Evolutionary conservation across 129 eudicot species (phyloP).

Genomic region (Lactuca sativa): DNA sequence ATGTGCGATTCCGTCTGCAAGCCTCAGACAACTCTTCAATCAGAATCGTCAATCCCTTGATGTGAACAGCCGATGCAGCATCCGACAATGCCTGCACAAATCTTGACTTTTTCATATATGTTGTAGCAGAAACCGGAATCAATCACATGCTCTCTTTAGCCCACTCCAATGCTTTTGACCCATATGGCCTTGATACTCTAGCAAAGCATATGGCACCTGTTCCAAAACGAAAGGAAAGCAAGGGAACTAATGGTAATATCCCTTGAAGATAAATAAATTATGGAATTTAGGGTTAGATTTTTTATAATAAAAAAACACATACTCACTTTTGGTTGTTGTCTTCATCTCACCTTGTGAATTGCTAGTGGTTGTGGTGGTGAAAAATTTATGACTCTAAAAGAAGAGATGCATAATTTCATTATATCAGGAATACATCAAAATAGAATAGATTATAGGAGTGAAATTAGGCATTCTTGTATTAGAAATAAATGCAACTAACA

Average conservation of each 20-base stretch:
- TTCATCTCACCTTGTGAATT: conserved; percentile 33
- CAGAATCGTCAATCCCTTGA: conserved; percentile 59
- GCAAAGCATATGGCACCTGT: conserved; percentile 79
- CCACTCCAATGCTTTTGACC: conserved; percentile 78
- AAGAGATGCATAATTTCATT: background rate
- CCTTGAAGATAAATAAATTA: too few relatives aligned
- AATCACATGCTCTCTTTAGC: conserved; percentile 75
- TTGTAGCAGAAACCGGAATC: conserved; percentile 81
- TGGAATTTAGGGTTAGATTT: background rate
- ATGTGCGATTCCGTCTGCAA: conserved; percentile 97
- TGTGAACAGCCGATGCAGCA: conserved; percentile 72
- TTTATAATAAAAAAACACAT: background rate
- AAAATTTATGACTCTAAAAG: conserved; percentile 41
- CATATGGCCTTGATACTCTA: conserved; percentile 77
- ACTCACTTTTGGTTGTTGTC: conserved; percentile 51
- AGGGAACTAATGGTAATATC: background rate
- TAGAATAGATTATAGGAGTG: too few relatives aligned
- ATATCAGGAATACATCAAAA: too few relatives aligned
- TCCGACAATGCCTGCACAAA: conserved; percentile 81
- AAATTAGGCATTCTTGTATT: background rate
- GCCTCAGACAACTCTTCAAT: conserved; percentile 96
- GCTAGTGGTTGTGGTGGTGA: conserved; percentile 39
- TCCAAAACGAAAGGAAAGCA: background rate
- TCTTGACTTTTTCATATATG: conserved; percentile 68
- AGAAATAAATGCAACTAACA: conserved; percentile 46